Evolutionary conservation across 345 rosid genomes (phyloP), one percentile per base, ranked within the genome.

Genomic region (Syzygium aqueum): DNA sequence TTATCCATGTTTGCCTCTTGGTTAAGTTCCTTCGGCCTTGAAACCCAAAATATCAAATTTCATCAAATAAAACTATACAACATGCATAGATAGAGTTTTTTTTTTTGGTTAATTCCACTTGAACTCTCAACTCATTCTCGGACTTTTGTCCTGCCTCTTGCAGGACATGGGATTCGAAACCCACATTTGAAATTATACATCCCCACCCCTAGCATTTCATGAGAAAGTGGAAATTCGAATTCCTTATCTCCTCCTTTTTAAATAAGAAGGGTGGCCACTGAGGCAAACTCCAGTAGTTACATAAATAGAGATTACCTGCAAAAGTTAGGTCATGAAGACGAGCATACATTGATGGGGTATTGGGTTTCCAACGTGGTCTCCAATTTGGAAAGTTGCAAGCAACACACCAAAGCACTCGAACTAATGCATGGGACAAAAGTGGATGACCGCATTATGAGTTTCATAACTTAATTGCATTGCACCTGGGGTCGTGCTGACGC

Each of bases 361-460:
- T 85, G 86, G 86, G 53, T 40, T 56, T 59, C 86, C 86, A 40
- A 85, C 86, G 86, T 85, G 67, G 53, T 33, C 86, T 67, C 86
- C 86, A 85, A 43, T 85, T 43, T 23, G 23, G 59, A 51, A 46
- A 17, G 61, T 84, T 52, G 25, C 50, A 8, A 37, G 85, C 85
- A n/a, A 52, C 85, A 25, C 59, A 84, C 61, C 61, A 84, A 84
- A 84, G 85, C 85, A 84, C 85, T 84, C n/a, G 30, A 53, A 53
- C 14, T 73, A 73, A 53, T 53, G 56, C 50, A 53, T 84, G 49
- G 86, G 17, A 53, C 17, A 33, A 54, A 21, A 8, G 3, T 73
- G 11, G 80, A 73, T 33, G 49, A 73, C 80, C 80, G 33, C 80
- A 73, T 9, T 1, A 17, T 4, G 61, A 23, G 4, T 54, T 56